Evolutionary conservation across 805 yeast species (phyloP), one percentile per base, ranked within the genome.

Genomic region (Ogataea ganodermae): DNA sequence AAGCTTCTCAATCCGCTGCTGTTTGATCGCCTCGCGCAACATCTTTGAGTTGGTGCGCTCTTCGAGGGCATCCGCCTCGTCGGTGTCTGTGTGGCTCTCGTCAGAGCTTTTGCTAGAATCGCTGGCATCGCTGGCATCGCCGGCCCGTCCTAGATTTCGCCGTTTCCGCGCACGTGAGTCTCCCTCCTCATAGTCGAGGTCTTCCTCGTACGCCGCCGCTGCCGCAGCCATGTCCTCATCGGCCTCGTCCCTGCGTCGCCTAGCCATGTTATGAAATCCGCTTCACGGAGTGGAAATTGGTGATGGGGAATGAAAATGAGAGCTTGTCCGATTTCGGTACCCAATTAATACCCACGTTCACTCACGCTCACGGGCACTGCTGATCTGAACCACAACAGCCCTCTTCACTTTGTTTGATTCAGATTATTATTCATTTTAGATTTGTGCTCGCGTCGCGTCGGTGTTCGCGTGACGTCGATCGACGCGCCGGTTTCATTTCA

Each of bases 1-100:
- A n/a, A 62, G 44, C 41, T 61, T 63, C n/a, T 42, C 48, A 16
- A 52, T 42, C 16, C 50, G 39, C 32, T 53, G 51, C 35, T 53
- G 50, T 35, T 44, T 53, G 27, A 44, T 32, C 21, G 42, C 27
- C 12, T 38, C 42, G 22, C 42, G 31, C 10, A 16, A 5, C 32
- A 24, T 24, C 22, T 24, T n/a, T 9, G 42, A 13, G 13, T 27
- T 26, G 13, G 28, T 17, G 7, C 47, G 28, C 9, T 40, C 44
- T 4, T n/a, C 26, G 10, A 43, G 31, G 10, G 41, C 47, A 24
- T 36, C 45, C 10, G 41, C 45, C 23, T 36, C 44, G 23, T 16
- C 50, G 12, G 48, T 42, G 26, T 24, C 18, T 8, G 45, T 24
- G 17, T 33, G 23, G 18, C 39, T 22, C 20, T 26, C 46, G 7